phyloP scores from a whole-genome alignment of 1,139 yeast genomes.

The Lodderomyces pseudojiufengensis region DNA sequence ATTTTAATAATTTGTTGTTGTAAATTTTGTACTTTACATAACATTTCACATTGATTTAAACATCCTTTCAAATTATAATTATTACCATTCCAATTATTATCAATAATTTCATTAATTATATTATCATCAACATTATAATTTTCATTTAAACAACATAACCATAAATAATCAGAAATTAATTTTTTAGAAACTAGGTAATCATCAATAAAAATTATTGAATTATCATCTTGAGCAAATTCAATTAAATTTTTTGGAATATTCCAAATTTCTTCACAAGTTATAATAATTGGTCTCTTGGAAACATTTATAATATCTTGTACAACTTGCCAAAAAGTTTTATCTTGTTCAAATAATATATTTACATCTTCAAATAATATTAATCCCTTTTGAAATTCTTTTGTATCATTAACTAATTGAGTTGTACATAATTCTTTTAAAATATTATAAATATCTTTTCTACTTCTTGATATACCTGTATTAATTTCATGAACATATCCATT shows the following conservation, averaged over 20 bases:
- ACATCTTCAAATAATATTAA: constrained; percentile 82
- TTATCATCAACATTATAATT: constrained; percentile 34
- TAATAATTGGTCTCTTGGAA: constrained; percentile 74
- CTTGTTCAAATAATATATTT: constrained; percentile 77
- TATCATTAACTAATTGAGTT: constrained; percentile 69
- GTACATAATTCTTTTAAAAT: constrained; percentile 78
- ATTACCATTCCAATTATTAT: constrained; percentile 17
- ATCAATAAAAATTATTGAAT: constrained; percentile 31
- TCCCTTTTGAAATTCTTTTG: constrained; percentile 51
- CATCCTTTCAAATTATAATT: constrained; percentile 54
- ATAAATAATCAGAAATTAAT: constrained; percentile 30
- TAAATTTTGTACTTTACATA: constrained; percentile 34
- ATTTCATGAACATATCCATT: constrained; percentile 80
- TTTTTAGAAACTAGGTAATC: constrained; percentile 19
- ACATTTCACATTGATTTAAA: constrained; percentile 53
- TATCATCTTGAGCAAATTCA: constrained; percentile 42
- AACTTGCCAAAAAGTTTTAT: constrained; percentile 75
- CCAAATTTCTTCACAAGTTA: constrained; percentile 62
- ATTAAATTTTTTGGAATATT: constrained; percentile 54
- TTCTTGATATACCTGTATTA: constrained; percentile 68
- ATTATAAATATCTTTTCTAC: constrained; percentile 65
- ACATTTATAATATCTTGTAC: constrained; percentile 60
- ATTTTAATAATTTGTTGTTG: constrained; percentile 1
- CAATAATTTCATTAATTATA: constrained; percentile 32
- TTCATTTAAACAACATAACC: constrained; percentile 39